These are phyloP conservation scores for Lagenidium giganteum DNA, from an alignment of 352 stramenopile genomes.

Conservation along the genomic window DNA sequence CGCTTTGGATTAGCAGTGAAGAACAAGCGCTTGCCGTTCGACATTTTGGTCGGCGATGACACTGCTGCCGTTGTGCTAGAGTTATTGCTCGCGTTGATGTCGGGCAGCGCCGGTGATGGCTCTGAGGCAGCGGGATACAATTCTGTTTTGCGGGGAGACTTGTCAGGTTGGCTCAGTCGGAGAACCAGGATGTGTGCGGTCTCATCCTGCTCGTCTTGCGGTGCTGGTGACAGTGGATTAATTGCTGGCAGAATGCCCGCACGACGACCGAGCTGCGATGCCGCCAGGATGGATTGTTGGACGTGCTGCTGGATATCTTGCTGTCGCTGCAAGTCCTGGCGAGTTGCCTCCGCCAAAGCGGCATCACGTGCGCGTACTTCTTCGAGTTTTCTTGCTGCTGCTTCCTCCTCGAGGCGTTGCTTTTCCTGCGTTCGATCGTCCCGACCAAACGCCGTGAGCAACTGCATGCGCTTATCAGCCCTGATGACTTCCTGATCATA, in stretches of 20 bases:
- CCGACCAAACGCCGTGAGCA: conserved; percentile 41
- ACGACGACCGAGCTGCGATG: conserved; percentile 36
- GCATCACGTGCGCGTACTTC: neutral
- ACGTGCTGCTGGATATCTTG: conserved; percentile 4
- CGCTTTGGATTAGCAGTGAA: conserved; percentile 72
- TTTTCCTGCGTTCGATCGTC: conserved; percentile 29
- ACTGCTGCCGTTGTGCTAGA: no score
- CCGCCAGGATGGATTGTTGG: conserved; percentile 24
- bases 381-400: neutral
- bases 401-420: conserved; percentile 1
- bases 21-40: conserved; percentile 55
- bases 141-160: neutral
- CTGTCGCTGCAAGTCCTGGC: neutral
- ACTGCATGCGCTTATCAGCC: conserved; percentile 30
- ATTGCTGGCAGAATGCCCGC: conserved; percentile 53
- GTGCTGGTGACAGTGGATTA: conserved; percentile 17
- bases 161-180: conserved; percentile 23
- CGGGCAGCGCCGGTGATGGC: neutral
- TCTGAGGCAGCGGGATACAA: neutral
- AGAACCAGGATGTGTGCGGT: conserved; percentile 44
- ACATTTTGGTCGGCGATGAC: neutral
- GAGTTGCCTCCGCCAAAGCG: neutral
- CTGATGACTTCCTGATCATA: conserved; percentile 38
- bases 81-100: neutral
- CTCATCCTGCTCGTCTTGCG: conserved; percentile 42